Evolutionary conservation across 2,329 filamentous ascomycete genomes (phyloP).

Genomic region (Ophiosphaerella korrae): DNA sequence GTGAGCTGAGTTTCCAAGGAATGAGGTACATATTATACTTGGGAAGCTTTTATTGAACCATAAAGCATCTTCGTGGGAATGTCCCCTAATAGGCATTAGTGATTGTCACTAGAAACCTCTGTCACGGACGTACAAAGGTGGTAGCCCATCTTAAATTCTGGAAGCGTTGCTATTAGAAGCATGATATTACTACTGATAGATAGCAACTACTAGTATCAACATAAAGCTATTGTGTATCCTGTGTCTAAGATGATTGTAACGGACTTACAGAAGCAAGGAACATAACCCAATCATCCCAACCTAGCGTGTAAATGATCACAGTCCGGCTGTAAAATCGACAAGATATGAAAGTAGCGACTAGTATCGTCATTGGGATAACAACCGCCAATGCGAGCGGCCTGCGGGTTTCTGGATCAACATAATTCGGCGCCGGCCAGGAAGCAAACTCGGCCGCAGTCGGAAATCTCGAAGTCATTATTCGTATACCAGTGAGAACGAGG

Average conservation of each 20-base stretch:
- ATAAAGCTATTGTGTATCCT: no score
- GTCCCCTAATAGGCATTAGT: constrained; percentile 23
- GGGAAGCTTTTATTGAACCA: constrained; percentile 21
- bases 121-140: constrained; percentile 26
- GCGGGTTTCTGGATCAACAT: constrained; percentile 32
- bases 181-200: constrained; percentile 33
- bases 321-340: constrained; percentile 34
- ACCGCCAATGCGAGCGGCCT: constrained; percentile 29
- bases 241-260: neutral
- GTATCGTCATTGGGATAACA: constrained; percentile 25
- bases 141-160: constrained; percentile 35
- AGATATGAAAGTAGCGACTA: constrained; percentile 22
- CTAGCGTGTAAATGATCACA: constrained; percentile 28
- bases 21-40: constrained; percentile 11
- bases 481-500: no score
- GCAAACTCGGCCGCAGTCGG: constrained; percentile 31
- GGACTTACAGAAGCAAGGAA: constrained; percentile 27
- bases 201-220: constrained; percentile 11
- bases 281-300: constrained; percentile 39
- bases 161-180: constrained; percentile 29
- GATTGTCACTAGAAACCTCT: neutral
- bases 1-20: neutral
- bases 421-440: constrained; percentile 36
- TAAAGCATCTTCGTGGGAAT: constrained; percentile 19
- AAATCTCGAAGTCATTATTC: constrained; percentile 29